These are phyloP conservation scores for Lunasporangiospora selenospora DNA, from an alignment of 192 early-diverging fungal genomes.

Conservation along the genomic window DNA sequence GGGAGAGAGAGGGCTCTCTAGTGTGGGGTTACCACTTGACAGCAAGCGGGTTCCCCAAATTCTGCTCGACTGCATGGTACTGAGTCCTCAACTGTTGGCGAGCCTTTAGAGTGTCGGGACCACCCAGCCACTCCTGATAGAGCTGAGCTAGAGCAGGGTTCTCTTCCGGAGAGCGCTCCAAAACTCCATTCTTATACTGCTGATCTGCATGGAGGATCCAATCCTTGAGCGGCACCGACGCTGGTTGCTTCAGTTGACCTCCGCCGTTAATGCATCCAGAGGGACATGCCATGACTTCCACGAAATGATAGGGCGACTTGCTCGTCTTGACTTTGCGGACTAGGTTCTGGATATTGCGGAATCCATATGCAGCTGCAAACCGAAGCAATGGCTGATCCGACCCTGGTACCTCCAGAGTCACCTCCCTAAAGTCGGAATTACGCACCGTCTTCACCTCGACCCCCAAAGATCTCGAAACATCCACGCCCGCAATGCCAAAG, in stretches of 20 bases:
- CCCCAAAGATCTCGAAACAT: conserved; percentile 57
- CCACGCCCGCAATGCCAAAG: conserved; percentile 71
- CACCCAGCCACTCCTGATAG: conserved; percentile 88
- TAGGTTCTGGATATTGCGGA: conserved; percentile 97
- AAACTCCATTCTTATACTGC: conserved; percentile 63
- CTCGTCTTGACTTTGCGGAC: conserved; percentile 93
- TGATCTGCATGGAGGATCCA: conserved; percentile 76
- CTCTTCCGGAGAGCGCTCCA: conserved; percentile 65
- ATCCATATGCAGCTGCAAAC: conserved; percentile 94
- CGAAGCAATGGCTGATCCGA: conserved; percentile 61
- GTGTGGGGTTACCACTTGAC: conserved; percentile 75
- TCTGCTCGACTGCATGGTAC: conserved; percentile 84
- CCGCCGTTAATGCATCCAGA: conserved; percentile 98
- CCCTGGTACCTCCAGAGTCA: conserved; percentile 54
- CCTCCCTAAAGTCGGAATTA: conserved; percentile 84
- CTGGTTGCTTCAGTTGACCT: conserved; percentile 81
- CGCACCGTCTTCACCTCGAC: conserved; percentile 77
- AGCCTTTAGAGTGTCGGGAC: conserved; percentile 66
- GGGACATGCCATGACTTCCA: conserved; percentile 98
- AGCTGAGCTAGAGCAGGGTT: conserved; percentile 66
- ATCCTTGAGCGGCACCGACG: conserved; percentile 67
- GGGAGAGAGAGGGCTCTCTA: no score
- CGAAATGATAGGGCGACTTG: conserved; percentile 82
- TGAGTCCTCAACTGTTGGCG: conserved; percentile 76
- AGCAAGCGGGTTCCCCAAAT: conserved; percentile 74